These are phyloP conservation scores for Coccomyxa sp. DNA, from an alignment of 139 green algal genomes.

Conservation along the genomic window DNA sequence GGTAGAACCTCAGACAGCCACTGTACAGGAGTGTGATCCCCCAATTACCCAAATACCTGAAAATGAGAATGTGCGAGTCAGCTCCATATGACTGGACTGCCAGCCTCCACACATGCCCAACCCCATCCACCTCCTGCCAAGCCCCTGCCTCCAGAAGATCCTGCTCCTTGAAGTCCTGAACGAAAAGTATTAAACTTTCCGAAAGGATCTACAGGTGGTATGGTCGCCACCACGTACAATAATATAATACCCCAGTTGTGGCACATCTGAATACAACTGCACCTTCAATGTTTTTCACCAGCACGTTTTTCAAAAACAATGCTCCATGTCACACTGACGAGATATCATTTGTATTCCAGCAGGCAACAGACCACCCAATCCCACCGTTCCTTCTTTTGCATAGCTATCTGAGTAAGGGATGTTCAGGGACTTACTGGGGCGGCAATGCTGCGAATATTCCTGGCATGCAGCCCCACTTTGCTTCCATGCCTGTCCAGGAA, in stretches of 20 bases:
- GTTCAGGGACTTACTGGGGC: not conserved
- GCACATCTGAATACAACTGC: too few species aligned
- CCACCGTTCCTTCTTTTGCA: too few species aligned
- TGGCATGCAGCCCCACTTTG: not conserved
- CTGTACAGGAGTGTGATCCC: not conserved
- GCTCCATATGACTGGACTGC: not conserved
- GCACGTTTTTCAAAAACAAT: too few species aligned
- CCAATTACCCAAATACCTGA: not conserved
- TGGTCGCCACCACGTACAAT: too few species aligned
- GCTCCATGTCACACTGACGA: too few species aligned
- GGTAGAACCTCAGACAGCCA: not conserved
- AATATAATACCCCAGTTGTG: too few species aligned
- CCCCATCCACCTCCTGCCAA: not conserved
- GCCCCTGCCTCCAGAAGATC: not conserved
- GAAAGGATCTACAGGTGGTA: too few species aligned
- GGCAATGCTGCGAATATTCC: not conserved
- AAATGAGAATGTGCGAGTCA: not conserved
- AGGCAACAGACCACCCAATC: too few species aligned
- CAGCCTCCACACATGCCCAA: not conserved
- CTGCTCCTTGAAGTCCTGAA: not conserved
- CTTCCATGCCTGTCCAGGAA: not conserved
- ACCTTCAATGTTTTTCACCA: too few species aligned
- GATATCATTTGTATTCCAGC: too few species aligned
- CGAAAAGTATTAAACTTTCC: too few species aligned
- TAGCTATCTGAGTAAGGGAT: too few species aligned